Evolutionary conservation across 352 stramenopile genomes (phyloP).

Genomic region (Phytophthora meadii): DNA sequence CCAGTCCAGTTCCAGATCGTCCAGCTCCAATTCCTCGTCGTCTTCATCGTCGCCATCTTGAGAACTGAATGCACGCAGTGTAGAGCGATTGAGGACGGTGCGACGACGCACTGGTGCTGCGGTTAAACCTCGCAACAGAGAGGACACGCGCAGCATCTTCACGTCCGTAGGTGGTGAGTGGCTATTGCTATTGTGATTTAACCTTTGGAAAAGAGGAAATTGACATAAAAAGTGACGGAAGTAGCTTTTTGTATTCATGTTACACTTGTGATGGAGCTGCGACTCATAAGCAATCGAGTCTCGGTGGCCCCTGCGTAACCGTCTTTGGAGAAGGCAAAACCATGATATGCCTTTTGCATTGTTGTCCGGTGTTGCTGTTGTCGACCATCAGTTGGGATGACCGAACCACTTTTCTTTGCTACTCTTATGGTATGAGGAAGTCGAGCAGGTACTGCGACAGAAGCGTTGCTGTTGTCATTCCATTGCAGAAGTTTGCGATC

Average conservation of each 20-base stretch:
- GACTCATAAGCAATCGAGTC: constrained; percentile 56
- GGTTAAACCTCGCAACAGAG: constrained; percentile 57
- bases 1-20: constrained; percentile 47
- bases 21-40: constrained; percentile 54
- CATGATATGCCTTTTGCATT: constrained; percentile 56
- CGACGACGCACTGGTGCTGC: constrained; percentile 46
- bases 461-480: constrained; percentile 69
- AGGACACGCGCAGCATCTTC: constrained; percentile 65
- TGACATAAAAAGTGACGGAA: background rate
- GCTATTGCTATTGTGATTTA: too few species aligned
- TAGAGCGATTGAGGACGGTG: constrained; percentile 19
- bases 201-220: background rate
- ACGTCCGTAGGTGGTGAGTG: too few species aligned
- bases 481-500: constrained; percentile 62
- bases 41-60: constrained; percentile 35
- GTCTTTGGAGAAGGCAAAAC: constrained; percentile 81
- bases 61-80: constrained; percentile 15
- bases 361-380: constrained; percentile 32
- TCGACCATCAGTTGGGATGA: constrained; percentile 39
- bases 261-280: constrained; percentile 38
- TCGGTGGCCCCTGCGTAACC: constrained; percentile 60
- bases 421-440: constrained; percentile 12
- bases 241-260: background rate
- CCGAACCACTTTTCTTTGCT: constrained; percentile 40
- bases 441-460: constrained; percentile 51